Base-by-base conservation (phyloP, 768 basidiomycete species). In the Omphalotus guepiniiformis region DNA sequence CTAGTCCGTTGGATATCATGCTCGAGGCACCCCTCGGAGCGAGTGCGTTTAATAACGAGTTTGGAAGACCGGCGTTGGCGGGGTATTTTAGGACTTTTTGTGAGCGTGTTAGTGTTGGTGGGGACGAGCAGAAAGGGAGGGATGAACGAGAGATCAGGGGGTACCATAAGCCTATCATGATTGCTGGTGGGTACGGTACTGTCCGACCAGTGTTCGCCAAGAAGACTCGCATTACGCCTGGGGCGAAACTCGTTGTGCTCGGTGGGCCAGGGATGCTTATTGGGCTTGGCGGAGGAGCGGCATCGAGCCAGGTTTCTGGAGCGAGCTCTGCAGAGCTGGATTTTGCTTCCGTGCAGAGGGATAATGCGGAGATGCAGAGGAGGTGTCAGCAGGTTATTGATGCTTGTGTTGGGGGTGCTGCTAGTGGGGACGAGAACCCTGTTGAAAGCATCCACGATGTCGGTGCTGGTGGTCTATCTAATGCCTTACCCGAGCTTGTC, bases 161-260 rank as follows among this genome's bases (percentile, higher is more conserved):
- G 0, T 99, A 97, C 65, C 96, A 98, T 71, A 99, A 99, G 64
- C 96, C 96, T 12, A 96, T 99, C 72, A 99, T 99, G 96, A 88
- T 99, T 54, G 95, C 96, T 6, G 96, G 96, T 16, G 96, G 96
- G 21, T 82, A 93, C 53, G 96, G 96, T 4, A 97, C 88, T 58
- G 94, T 98, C 32, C 83, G 91, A 13, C 84, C 87, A 4, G 69
- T 77, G 53, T 94, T 89, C 56, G 83, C 94, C 26, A 76, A 70
- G 59, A 99, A 99, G 69, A 71, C 76, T 2, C 65, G 68, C 50
- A 93, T 99, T 58, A 70, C 74, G 0, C 75, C 86, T 2, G 93
- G 90, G 1, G 85, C 94, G 7, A 91, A 88, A 65, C 76, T 99
- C 47, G 77, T 97, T 51, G 93, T 98, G 0, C 72, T 99, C 4